phyloP scores from a whole-genome alignment of 768 basidiomycete genomes.

The Strobilomyces dryophilus region DNA sequence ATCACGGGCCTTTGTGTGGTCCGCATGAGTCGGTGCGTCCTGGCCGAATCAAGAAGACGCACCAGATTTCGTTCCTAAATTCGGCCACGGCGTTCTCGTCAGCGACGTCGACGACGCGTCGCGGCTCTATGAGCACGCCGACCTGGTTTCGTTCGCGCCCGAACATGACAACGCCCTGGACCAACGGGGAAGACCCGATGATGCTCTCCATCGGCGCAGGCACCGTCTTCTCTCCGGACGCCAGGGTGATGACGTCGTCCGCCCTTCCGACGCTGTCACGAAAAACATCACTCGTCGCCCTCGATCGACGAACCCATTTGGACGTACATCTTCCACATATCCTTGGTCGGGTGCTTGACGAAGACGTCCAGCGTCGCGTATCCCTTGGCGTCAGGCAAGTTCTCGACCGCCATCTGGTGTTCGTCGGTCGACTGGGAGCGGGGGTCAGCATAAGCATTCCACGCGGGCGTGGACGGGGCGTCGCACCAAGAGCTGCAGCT shows the following conservation, averaged over 20 bases:
- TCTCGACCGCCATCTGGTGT: conserved; percentile 22
- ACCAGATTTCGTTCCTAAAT: conserved; percentile 33
- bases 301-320: no score
- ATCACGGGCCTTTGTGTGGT: conserved; percentile 32
- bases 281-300: no score
- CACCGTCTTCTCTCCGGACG: conserved; percentile 20
- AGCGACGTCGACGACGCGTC: conserved; percentile 15
- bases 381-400: conserved; percentile 36
- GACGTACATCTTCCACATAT: conserved; percentile 35
- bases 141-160: conserved; percentile 30
- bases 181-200: conserved; percentile 19
- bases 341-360: conserved; percentile 40
- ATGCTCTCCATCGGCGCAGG: conserved; percentile 26
- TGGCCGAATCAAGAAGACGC: no score
- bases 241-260: neutral
- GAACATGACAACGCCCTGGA: conserved; percentile 31
- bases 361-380: conserved; percentile 44
- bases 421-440: no score
- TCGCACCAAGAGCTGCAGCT: no score
- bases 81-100: conserved; percentile 23
- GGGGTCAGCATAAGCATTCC: no score
- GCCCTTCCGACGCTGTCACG: no score
- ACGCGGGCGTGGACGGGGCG: no score
- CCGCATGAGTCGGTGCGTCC: no score
- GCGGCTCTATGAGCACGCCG: conserved; percentile 33